Conservation (phyloP, 352 stramenopile species). For the Aphanomyces astaci region DNA sequence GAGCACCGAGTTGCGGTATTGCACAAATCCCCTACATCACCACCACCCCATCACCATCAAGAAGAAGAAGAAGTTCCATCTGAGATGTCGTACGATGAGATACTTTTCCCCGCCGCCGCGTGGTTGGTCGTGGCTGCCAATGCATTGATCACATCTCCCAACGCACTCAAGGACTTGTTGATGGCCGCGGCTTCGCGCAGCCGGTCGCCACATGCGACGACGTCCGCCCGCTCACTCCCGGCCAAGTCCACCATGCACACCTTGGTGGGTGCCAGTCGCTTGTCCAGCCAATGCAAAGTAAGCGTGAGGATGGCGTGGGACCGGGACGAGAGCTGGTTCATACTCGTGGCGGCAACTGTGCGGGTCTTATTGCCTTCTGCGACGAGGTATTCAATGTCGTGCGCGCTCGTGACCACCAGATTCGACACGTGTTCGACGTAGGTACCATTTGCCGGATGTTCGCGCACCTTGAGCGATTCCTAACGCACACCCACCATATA, state of each 20-base stretch:
- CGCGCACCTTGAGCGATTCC: conserved; percentile 53
- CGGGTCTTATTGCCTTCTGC: conserved; percentile 54
- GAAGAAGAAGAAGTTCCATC: background rate
- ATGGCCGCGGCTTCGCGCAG: conserved; percentile 71
- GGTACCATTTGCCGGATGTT: conserved; percentile 56
- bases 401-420: conserved; percentile 38
- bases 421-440: conserved; percentile 55
- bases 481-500: no score
- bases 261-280: conserved; percentile 30
- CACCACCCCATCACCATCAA: background rate
- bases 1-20: conserved; percentile 85
- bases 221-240: conserved; percentile 52
- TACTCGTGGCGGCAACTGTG: conserved; percentile 41
- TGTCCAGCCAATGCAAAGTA: conserved; percentile 28
- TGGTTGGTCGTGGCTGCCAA: conserved; percentile 26
- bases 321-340: conserved; percentile 40
- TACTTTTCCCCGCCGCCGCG: background rate
- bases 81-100: background rate
- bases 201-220: conserved; percentile 37
- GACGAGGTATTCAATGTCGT: conserved; percentile 47
- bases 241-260: conserved; percentile 68
- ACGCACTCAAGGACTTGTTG: conserved; percentile 73
- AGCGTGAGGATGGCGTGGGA: conserved; percentile 64
- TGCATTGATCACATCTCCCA: conserved; percentile 78
- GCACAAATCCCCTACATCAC: conserved; percentile 57